Evolutionary conservation across 1,284 basidiomycete species (phyloP), one percentile per base, ranked within the genome.

Genomic region (Pulveroboletus sp.): DNA sequence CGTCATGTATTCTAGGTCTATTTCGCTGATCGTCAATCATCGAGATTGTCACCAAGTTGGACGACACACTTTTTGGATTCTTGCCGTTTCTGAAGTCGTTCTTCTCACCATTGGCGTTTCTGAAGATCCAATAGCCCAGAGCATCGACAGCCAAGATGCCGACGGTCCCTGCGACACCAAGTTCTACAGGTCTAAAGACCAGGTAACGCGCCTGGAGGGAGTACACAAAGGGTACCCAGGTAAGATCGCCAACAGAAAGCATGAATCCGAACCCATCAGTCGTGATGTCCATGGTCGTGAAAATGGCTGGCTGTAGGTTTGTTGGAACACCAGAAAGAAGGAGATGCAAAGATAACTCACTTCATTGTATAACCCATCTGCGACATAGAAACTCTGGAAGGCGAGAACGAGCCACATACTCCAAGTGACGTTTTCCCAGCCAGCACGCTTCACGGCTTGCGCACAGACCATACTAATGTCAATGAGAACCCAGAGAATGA

Each of bases 211-310:
- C 93, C 77, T 99, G 96, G 7, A 98, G 84, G 24, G 87, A 88
- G 76, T 98, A 99, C 17, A 87, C 87, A 75, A 98, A 98, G 7
- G 97, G 97, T 11, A 99, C 92, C 92, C 94, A 98, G 20, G 87
- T 78, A 25, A 98, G 83, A 73, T 99, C 95, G 45, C 96, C 97
- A 48, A 97, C 86, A 4, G 93, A 78, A 31, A 99, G 87, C 97
- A 99, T 99, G 82, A 96, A 98, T 9, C 97, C 97, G 66, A 99
- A 98, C 6, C 96, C 96, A 66, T 99, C 97, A 28, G 93, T 94
- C 10, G 90, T 96, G 70, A 99, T 97, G 72, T 99, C 96, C 94
- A 99, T 98, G 20, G 92, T 95, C 11, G 92, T 96, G 60, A 99
- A 83, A 67, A 99, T 86, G 12, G 92, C 89, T 5, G 87, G 84